Base-by-base conservation (phyloP, 805 yeast species). In the Naumovozyma castellii region DNA sequence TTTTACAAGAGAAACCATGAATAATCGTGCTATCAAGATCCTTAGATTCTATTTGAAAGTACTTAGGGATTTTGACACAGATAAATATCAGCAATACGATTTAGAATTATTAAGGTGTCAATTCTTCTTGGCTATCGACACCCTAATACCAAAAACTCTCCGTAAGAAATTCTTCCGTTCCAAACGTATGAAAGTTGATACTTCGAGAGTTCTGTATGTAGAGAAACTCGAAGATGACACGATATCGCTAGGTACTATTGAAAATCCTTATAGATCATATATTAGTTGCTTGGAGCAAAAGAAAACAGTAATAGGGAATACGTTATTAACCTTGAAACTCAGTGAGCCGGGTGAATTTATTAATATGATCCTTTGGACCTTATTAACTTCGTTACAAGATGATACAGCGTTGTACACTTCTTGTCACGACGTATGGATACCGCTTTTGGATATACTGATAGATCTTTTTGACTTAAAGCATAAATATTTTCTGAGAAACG, bases 21-120 rank as follows among this genome's bases (percentile, higher is more conserved):
- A 57, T 32, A 45, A 54, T 12, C 57, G 73, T 29, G 62, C 69
- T 0, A 31, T 60, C 4, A 60, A 57, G 27, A 15, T 68, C 0
- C 34, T 69, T 14, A 41, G 37, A 3, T 31, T 45, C 8, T 51
- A 60, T 20, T 40, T 54, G 1, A 40, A 40, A 3, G 29, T 50
- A 4, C 40, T 56, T 25, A 42, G 42, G 18, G 48, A 43, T 2
- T 49, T 48, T 37, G 52, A 53, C 37, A 38, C 36, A 10, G 32
- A 36, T 5, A 43, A 19, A 22, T 41, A 44, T 38, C 42, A 36
- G 15, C 31, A 33, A 15, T 49, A 54, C 28, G 51, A 48, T 22
- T 36, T 53, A 22, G 54, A 52, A 32, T 44, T 51, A 34, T 47
- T 54, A 40, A 52, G 56, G 43, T 61, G 60, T 49, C 65, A 56